Percentiles rank a stretch among this genome's conserved stretches.
phyloP scores from a whole-genome alignment of 352 stramenopile species.

The Pseudoperonospora humuli region DNA sequence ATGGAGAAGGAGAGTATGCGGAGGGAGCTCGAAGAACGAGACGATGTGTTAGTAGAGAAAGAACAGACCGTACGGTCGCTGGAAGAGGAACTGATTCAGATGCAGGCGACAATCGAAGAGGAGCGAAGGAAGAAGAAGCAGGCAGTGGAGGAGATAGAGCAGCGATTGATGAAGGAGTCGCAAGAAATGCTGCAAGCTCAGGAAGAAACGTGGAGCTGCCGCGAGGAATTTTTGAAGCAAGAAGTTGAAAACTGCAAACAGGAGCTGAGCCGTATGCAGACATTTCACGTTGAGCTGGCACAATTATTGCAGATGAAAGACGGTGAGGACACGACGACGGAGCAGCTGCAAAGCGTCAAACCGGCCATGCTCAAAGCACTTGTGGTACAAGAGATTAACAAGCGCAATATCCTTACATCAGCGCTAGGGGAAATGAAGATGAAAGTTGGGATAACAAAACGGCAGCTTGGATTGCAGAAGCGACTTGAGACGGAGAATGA shows the following conservation, averaged over 20 bases:
- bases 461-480: conserved; percentile 31
- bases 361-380: conserved; percentile 27
- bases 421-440: conserved; percentile 22
- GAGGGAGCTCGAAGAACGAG: conserved; percentile 17
- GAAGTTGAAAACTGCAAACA: conserved; percentile 11
- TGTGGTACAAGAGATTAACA: conserved; percentile 30
- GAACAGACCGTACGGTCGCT: conserved; percentile 12
- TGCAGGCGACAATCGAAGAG: conserved; percentile 24
- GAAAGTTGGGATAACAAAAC: conserved; percentile 27
- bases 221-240: conserved; percentile 13
- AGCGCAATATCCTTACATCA: conserved; percentile 14
- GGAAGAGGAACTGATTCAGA: conserved; percentile 22
- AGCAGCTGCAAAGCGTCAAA: conserved; percentile 12
- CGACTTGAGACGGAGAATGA: conserved; percentile 43
- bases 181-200: conserved; percentile 27
- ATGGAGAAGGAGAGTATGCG: conserved; percentile 30
- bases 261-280: conserved; percentile 15
- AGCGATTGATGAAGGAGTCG: conserved; percentile 16
- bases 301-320: conserved; percentile 20
- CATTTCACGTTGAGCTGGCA: conserved; percentile 34
- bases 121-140: conserved; percentile 21
- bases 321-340: neutral
- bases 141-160: conserved; percentile 12
- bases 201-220: conserved; percentile 24
- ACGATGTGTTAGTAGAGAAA: conserved; percentile 10